These are phyloP conservation scores for Pleurotus djamor DNA, from an alignment of 768 basidiomycete species.

Conservation along the genomic window DNA sequence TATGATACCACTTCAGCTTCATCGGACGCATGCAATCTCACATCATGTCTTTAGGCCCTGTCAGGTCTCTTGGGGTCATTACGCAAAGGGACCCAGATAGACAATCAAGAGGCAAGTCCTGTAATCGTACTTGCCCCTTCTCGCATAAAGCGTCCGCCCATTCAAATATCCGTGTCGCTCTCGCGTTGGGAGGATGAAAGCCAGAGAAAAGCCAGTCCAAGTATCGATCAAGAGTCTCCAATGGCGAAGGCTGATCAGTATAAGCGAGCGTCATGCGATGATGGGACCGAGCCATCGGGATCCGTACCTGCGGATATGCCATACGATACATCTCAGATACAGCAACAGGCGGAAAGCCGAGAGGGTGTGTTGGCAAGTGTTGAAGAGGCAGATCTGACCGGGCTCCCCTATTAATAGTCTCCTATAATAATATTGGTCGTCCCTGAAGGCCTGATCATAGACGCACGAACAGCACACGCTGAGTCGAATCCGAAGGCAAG, in stretches of 20 bases:
- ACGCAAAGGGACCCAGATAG: not conserved
- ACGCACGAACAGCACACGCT: too few species aligned
- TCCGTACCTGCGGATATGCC: too few species aligned
- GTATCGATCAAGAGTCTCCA: too few species aligned
- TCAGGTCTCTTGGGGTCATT: not conserved
- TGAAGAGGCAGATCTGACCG: not conserved
- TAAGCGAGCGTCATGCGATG: too few species aligned
- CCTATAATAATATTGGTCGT: not conserved
- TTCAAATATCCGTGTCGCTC: too few species aligned
- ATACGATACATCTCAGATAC: not conserved
- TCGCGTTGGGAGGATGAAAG: too few species aligned
- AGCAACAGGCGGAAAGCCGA: not conserved
- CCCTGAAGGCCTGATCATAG: too few species aligned
- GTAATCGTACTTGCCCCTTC: not conserved
- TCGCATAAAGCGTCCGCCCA: not conserved
- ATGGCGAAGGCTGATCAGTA: too few species aligned
- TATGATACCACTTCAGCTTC: not conserved
- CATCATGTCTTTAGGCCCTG: not conserved
- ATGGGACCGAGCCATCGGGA: too few species aligned
- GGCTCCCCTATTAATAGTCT: not conserved
- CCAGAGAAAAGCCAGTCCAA: too few species aligned
- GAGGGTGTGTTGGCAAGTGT: not conserved
- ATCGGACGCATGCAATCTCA: not conserved
- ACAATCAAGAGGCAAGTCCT: not conserved
- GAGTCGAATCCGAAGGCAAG: too few species aligned